phyloP scores from a whole-genome alignment of 2,329 filamentous ascomycete species.

The Arthrobotrys iridis region DNA sequence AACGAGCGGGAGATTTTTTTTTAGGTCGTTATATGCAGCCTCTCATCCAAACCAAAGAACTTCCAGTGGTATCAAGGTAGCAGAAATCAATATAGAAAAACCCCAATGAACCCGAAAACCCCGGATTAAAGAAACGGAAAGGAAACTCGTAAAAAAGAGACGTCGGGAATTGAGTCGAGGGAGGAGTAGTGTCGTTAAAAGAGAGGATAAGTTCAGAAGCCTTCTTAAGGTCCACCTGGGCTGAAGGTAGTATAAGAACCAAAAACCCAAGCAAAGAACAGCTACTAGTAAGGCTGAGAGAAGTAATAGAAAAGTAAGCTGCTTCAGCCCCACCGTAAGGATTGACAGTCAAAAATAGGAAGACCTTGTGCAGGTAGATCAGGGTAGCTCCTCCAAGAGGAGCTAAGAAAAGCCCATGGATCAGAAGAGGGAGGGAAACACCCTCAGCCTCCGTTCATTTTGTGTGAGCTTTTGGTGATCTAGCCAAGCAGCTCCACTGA shows the following conservation, averaged over 20 bases:
- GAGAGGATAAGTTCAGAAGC: slow-evolving; percentile 41
- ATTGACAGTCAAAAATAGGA: slow-evolving; percentile 50
- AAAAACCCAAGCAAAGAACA: slow-evolving; percentile 38
- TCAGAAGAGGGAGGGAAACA: slow-evolving; percentile 39
- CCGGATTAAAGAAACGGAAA: slow-evolving; percentile 52
- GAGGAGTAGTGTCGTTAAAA: slow-evolving; percentile 50
- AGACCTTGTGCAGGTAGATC: slow-evolving; percentile 35
- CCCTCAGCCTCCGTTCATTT: slow-evolving; percentile 49
- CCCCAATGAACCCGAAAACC: slow-evolving; percentile 54
- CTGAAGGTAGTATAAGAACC: slow-evolving; percentile 55
- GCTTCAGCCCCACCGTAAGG: slow-evolving; percentile 54
- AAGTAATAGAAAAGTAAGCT: slow-evolving; percentile 45
- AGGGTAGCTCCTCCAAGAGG: slow-evolving; percentile 40
- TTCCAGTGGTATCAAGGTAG: slow-evolving; percentile 38
- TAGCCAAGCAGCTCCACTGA: slow-evolving; percentile 40
- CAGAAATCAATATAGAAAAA: slow-evolving; percentile 40
- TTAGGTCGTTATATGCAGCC: slow-evolving; percentile 22
- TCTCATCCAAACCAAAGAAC: slow-evolving; percentile 35
- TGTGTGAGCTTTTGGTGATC: slow-evolving; percentile 31
- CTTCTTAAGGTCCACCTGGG: slow-evolving; percentile 52
- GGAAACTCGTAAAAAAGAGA: slow-evolving; percentile 53
- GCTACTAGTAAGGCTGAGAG: slow-evolving; percentile 53
- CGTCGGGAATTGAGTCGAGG: slow-evolving; percentile 20
- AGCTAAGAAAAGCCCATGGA: slow-evolving; percentile 53
- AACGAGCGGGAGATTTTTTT: slow-evolving; percentile 43